phyloP scores from a whole-genome alignment of 2,329 filamentous ascomycete species.

The Scedosporium dehoogii region DNA sequence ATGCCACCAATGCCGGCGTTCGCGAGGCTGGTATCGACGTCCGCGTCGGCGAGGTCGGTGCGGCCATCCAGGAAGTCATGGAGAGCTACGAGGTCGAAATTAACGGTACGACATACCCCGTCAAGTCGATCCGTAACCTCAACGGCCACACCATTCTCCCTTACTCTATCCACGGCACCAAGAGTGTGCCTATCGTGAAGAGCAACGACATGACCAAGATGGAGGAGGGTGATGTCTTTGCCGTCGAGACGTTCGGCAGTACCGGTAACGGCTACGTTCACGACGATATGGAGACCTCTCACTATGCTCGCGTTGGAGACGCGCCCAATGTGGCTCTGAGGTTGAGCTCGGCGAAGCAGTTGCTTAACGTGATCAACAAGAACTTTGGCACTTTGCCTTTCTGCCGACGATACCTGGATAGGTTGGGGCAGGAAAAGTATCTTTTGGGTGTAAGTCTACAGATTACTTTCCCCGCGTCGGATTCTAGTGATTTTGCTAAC shows the following conservation, averaged over 20 bases:
- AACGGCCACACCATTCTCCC: constrained; percentile 69
- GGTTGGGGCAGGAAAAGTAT: constrained; percentile 82
- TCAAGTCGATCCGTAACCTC: constrained; percentile 63
- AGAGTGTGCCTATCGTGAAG: constrained; percentile 74
- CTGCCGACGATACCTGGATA: constrained; percentile 74
- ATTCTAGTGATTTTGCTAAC: not conserved
- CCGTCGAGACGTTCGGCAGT: constrained; percentile 74
- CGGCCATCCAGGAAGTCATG: constrained; percentile 65
- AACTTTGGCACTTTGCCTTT: constrained; percentile 83
- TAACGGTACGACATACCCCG: constrained; percentile 54
- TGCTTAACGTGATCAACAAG: constrained; percentile 77
- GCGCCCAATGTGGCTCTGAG: constrained; percentile 49
- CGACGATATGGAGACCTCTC: constrained; percentile 71
- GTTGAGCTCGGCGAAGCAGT: constrained; percentile 64
- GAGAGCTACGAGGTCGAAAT: constrained; percentile 68
- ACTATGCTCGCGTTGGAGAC: constrained; percentile 64
- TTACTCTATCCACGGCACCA: constrained; percentile 69
- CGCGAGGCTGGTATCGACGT: constrained; percentile 73
- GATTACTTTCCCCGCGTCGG: not conserved
- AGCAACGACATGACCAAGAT: constrained; percentile 69
- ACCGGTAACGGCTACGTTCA: constrained; percentile 66
- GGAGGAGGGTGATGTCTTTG: constrained; percentile 76
- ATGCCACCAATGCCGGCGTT: constrained; percentile 76
- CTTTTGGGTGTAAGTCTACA: constrained; percentile 56
- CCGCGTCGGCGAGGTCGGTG: constrained; percentile 62